Percentiles rank a stretch among this genome's conserved stretches.
Conservation (phyloP, 2,329 filamentous ascomycete species). For the Dichotomopilus funicola region DNA sequence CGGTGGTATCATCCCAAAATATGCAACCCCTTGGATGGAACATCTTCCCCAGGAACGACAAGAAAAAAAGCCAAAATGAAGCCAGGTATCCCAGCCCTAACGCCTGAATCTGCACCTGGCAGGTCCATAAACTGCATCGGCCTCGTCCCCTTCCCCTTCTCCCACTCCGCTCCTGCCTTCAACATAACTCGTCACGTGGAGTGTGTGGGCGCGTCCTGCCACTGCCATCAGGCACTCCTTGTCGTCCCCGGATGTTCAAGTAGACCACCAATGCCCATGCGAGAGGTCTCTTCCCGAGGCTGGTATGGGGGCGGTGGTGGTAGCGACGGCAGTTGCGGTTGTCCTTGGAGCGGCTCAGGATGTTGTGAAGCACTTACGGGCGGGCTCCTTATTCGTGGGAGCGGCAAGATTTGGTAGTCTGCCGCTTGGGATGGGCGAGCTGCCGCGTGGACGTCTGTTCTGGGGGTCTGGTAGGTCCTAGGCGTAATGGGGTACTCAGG, state of each 20-base stretch:
- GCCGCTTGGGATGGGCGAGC: slow-evolving; percentile 29
- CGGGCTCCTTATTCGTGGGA: slow-evolving; percentile 42
- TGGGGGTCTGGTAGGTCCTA: slow-evolving; percentile 47
- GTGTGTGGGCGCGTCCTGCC: no score
- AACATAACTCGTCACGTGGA: no score
- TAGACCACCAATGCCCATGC: slow-evolving; percentile 56
- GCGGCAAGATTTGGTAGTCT: slow-evolving; percentile 42
- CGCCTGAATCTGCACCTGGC: background rate
- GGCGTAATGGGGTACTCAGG: slow-evolving; percentile 39
- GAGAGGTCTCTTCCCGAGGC: slow-evolving; percentile 43
- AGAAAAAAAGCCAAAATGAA: background rate
- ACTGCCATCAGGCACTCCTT: slow-evolving; percentile 7
- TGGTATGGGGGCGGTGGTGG: slow-evolving; percentile 11
- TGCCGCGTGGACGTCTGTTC: slow-evolving; percentile 42
- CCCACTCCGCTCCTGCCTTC: no score
- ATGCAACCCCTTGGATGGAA: background rate
- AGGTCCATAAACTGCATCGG: background rate
- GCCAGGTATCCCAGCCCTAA: background rate
- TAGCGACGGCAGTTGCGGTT: background rate
- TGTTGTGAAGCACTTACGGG: slow-evolving; percentile 13
- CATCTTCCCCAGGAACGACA: background rate
- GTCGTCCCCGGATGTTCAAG: slow-evolving; percentile 51
- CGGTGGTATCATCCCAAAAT: slow-evolving; percentile 16
- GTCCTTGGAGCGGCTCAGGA: slow-evolving; percentile 15
- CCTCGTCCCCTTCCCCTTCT: no score